Conservation (phyloP, 192 early-diverging fungal genomes). For the Mortierella hygrophila region DNA sequence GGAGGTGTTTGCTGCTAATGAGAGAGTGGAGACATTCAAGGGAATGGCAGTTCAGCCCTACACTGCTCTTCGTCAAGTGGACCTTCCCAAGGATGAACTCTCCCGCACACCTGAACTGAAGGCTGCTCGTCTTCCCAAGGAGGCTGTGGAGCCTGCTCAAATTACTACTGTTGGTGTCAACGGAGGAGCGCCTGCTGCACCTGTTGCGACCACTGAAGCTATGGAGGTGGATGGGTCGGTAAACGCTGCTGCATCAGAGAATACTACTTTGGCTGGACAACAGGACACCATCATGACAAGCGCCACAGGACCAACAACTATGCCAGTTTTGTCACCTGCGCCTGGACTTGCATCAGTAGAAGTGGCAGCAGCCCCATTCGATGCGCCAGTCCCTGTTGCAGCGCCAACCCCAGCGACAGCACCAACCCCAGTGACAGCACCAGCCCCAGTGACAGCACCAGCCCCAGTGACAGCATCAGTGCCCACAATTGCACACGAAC, state of each 20-base stretch:
- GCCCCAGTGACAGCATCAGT: background rate
- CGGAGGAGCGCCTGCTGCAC: background rate
- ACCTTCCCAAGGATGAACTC: slow-evolving; percentile 43
- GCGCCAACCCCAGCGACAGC: background rate
- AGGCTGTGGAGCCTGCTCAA: background rate
- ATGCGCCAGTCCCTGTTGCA: background rate
- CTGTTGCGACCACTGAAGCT: background rate
- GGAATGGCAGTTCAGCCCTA: slow-evolving; percentile 48
- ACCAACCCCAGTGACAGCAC: background rate
- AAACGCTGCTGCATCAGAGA: background rate
- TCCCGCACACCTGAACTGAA: slow-evolving; percentile 38
- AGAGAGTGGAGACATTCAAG: slow-evolving; percentile 33
- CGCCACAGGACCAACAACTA: background rate
- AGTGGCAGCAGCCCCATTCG: background rate
- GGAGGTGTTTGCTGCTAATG: slow-evolving; percentile 47
- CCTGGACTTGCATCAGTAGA: background rate
- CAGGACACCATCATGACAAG: background rate
- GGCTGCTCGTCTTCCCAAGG: slow-evolving; percentile 26
- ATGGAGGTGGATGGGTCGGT: slow-evolving; percentile 16
- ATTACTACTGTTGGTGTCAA: background rate
- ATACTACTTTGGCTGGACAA: background rate
- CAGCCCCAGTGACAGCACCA: background rate
- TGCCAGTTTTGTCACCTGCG: background rate
- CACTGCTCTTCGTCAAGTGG: slow-evolving; percentile 22
- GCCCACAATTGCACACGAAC: background rate